Base-by-base conservation (phyloP, 257 asterid genomes). In the Capsicum chinense region DNA sequence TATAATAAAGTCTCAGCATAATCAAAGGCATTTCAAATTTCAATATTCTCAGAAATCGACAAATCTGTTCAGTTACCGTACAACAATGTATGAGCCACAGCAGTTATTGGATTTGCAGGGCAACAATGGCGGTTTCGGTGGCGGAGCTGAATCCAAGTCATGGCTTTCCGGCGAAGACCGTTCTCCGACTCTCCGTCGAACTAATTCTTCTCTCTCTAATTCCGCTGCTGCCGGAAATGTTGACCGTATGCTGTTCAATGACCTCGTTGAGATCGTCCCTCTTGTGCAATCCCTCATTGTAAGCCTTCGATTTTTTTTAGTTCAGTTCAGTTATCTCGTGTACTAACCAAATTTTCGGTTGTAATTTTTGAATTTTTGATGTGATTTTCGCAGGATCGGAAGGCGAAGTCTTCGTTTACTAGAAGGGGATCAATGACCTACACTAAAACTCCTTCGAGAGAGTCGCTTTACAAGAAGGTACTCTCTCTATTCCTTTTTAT, bases 231-330 rank as follows among this genome's bases (percentile, higher is more conserved):
- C 95, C 79, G 84, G 94, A 10, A 91, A 85, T 83, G 92, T 92
- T 60, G 98, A 96, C 91, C 97, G 92, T 0, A 91, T 85, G 54
- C 93, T 96, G 47, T 92, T 87, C 62, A 90, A 89, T 79, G 88
- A 96, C 82, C 94, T 96, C 0, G 97, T 93, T 7, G 92, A 94
- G 95, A 93, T 96, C 79, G 92, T 96, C 76, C 99, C 99, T 6
- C 98, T 96, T 50, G 97, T 96, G 78, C 97, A 93, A 90, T 89
- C 98, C 3, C 98, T 94, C 86, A 96, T 96, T 86, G 99, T 96
- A 82, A 90, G 67, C 12, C 13, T 33, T 21, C 17, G 33, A 2
- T 1, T 26, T 64, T 15, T 58, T 67, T 52, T 26, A 26, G 33
- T 67, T 67, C 74, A 67, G 50, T 66, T 66, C 56, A 13, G 56